A percentile compares a stretch with the other conserved stretches of the same genome.
Evolutionary conservation across 2,329 filamentous ascomycete genomes (phyloP).

Genomic region (Penicillium paneum): DNA sequence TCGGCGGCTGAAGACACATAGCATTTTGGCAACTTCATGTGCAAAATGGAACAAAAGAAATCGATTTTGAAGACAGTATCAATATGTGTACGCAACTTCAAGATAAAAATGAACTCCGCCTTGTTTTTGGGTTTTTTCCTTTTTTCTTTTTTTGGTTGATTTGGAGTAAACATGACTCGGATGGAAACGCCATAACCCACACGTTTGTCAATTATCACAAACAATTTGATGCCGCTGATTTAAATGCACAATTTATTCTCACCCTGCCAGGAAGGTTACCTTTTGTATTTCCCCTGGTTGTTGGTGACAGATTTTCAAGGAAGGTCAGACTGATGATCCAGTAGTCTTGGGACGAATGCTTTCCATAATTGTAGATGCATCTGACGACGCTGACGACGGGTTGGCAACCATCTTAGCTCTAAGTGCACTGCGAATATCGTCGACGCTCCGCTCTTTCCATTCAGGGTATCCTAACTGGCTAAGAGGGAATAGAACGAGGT

Average conservation of each 20-base stretch:
- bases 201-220: conserved; percentile 19
- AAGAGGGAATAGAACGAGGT: conserved; percentile 38
- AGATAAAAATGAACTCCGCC: conserved; percentile 3
- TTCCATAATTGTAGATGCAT: conserved; percentile 24
- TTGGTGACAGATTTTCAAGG: background rate
- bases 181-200: conserved; percentile 30
- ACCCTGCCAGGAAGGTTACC: conserved; percentile 19
- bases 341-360: conserved; percentile 12
- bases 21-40: background rate
- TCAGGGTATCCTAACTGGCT: conserved; percentile 47
- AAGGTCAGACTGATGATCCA: conserved; percentile 1
- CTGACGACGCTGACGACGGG: conserved; percentile 15
- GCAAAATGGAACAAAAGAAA: background rate
- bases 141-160: conserved; percentile 2
- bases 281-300: background rate
- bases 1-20: background rate
- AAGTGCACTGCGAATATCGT: conserved; percentile 46
- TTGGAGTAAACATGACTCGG: conserved; percentile 12
- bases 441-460: conserved; percentile 50
- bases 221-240: conserved; percentile 15
- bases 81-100: conserved; percentile 1
- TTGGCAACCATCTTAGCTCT: conserved; percentile 34
- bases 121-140: no score
- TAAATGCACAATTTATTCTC: conserved; percentile 5
- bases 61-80: background rate